Conservation (phyloP, 345 rosid species). For the Carallia brachiata region DNA sequence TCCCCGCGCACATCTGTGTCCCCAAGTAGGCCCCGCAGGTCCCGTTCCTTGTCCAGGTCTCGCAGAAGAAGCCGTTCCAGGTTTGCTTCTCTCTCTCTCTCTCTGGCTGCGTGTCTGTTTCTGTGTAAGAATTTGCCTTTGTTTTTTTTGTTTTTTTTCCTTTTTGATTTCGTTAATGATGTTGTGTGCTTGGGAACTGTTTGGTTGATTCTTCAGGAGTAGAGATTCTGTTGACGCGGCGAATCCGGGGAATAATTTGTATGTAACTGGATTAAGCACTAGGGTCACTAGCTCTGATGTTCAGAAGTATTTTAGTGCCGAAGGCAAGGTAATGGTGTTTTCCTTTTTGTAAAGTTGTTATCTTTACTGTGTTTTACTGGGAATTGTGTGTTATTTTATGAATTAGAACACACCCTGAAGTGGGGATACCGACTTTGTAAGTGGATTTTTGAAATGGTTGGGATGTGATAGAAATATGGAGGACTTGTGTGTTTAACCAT, state of each 20-base stretch:
- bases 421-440: too few species aligned
- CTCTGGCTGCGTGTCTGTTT: background rate
- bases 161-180: background rate
- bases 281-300: conserved; percentile 46
- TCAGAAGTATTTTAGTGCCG: conserved; percentile 50
- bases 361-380: background rate
- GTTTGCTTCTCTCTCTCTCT: conserved; percentile 13
- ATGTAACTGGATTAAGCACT: conserved; percentile 64
- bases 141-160: background rate
- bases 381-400: too few species aligned
- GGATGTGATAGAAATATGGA: too few species aligned
- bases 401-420: too few species aligned
- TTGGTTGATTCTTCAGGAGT: conserved; percentile 41
- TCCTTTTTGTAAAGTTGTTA: background rate
- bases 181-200: background rate
- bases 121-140: background rate
- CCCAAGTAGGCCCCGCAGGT: conserved; percentile 37
- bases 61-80: conserved; percentile 53
- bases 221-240: conserved; percentile 35
- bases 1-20: conserved; percentile 37
- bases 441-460: too few species aligned
- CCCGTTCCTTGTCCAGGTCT: conserved; percentile 50
- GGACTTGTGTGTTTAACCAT: too few species aligned
- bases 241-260: conserved; percentile 66
- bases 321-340: conserved; percentile 53